Conservation (phyloP, 345 rosid species). For the Excoecaria agallocha region DNA sequence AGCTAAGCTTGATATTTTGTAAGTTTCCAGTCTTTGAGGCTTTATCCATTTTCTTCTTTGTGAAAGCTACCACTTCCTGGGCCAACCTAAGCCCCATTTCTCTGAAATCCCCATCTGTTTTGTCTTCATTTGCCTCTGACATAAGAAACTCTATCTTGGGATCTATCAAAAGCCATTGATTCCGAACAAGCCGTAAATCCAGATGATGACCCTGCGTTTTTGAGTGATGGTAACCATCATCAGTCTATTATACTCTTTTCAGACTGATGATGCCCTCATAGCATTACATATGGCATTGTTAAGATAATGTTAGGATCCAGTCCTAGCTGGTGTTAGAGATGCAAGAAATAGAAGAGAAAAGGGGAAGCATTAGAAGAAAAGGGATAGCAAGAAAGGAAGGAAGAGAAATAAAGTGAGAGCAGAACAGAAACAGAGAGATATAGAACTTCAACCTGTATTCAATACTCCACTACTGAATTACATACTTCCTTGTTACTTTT, state of each 20-base stretch:
- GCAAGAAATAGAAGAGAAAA: too few species aligned
- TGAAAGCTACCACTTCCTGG: slow-evolving; percentile 67
- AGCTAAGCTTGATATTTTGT: slow-evolving; percentile 70
- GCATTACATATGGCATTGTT: not conserved
- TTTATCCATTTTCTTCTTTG: slow-evolving; percentile 70
- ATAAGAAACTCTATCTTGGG: slow-evolving; percentile 82
- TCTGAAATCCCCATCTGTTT: slow-evolving; percentile 79
- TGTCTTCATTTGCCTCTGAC: slow-evolving; percentile 88
- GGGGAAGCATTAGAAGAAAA: too few species aligned
- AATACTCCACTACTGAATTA: too few species aligned
- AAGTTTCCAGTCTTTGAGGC: slow-evolving; percentile 56
- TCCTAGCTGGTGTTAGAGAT: too few species aligned
- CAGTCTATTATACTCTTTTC: not conserved
- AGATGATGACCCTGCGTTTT: slow-evolving; percentile 76
- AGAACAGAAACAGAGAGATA: too few species aligned
- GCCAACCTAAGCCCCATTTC: slow-evolving; percentile 94
- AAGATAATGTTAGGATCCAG: too few species aligned
- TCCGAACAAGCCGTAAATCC: slow-evolving; percentile 84
- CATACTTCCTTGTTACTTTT: too few species aligned
- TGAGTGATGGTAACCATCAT: not conserved
- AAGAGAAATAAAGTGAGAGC: too few species aligned
- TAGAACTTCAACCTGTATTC: too few species aligned
- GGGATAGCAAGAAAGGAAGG: too few species aligned
- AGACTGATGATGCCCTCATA: not conserved
- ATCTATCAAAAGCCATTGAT: slow-evolving; percentile 94